Percentiles rank a stretch among this genome's conserved stretches.
These are phyloP conservation scores for Cystoderma amianthinum DNA, from an alignment of 768 basidiomycete genomes.

Conservation along the genomic window DNA sequence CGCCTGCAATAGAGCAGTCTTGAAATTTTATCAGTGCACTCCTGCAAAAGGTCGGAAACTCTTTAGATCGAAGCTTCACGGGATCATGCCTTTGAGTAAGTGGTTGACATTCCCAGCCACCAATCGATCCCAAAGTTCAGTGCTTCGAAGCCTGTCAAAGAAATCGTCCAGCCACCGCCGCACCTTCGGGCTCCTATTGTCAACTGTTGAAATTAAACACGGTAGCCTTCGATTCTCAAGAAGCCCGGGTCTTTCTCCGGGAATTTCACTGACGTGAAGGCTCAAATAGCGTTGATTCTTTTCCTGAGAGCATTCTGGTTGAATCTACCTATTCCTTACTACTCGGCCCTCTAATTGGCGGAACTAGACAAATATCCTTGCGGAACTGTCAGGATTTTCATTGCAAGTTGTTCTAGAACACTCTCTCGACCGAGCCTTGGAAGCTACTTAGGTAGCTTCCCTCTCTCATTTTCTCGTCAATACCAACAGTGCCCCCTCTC, in stretches of 20 bases:
- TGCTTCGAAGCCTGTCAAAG: not conserved
- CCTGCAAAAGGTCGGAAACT: not conserved
- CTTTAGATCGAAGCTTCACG: too few relatives aligned
- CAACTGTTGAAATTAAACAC: not conserved
- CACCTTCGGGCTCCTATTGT: not conserved
- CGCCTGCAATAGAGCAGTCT: too few relatives aligned
- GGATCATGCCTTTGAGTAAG: too few relatives aligned
- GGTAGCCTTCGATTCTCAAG: not conserved
- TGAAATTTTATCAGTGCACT: too few relatives aligned
- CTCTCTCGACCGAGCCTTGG: not conserved
- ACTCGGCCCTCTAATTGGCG: not conserved
- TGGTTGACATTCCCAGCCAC: not conserved
- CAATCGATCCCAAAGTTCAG: not conserved
- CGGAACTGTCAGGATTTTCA: not conserved
- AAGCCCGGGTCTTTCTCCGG: not conserved
- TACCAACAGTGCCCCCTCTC: too few relatives aligned
- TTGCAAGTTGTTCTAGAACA: too few relatives aligned
- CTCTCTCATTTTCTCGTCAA: not conserved
- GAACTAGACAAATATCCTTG: not conserved
- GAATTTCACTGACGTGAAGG: not conserved
- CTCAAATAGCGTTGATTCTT: not conserved
- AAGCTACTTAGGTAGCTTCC: not conserved
- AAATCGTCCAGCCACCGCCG: not conserved
- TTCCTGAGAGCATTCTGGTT: not conserved
- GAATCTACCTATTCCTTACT: not conserved